Conservation (phyloP, 75 land plant genomes). For the Azolla pinnata region DNA sequence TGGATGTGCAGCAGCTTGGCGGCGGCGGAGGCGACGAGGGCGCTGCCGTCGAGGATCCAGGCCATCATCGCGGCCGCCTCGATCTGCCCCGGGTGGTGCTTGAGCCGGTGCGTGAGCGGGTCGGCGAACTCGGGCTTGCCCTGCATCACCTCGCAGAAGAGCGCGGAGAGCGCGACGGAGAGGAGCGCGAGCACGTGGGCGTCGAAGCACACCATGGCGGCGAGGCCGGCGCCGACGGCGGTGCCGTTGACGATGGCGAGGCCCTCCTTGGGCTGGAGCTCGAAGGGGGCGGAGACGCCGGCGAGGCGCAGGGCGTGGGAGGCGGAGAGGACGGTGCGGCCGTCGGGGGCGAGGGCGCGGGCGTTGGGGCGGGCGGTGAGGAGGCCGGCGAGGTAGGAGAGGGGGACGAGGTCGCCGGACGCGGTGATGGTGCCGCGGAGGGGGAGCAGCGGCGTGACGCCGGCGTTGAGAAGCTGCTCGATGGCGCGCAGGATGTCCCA, state of each 20-base stretch:
- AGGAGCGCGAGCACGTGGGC: slow-evolving; percentile 36
- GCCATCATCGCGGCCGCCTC: no score
- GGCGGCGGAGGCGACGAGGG: slow-evolving; percentile 26
- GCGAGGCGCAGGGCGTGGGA: slow-evolving; percentile 48
- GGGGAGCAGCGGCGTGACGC: slow-evolving; percentile 63
- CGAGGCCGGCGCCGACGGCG: slow-evolving; percentile 53
- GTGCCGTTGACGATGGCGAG: slow-evolving; percentile 70
- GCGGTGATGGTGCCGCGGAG: slow-evolving; percentile 82
- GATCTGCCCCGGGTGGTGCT: slow-evolving; percentile 80
- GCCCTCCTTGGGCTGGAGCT: slow-evolving; percentile 55
- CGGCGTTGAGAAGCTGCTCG: slow-evolving; percentile 45
- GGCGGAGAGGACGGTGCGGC: slow-evolving; percentile 23
- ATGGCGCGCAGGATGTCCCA: slow-evolving; percentile 68
- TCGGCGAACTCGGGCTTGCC: slow-evolving; percentile 36
- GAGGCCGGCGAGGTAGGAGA: slow-evolving; percentile 82
- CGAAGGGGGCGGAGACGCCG: slow-evolving; percentile 57
- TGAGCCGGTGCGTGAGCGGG: slow-evolving; percentile 50
- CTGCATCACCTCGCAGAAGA: slow-evolving; percentile 70
- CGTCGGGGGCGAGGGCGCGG: slow-evolving; percentile 13
- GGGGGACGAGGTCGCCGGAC: slow-evolving; percentile 72
- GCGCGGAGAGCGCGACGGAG: slow-evolving; percentile 47
- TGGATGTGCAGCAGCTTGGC: background rate
- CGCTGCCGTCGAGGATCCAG: slow-evolving; percentile 38
- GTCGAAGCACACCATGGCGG: slow-evolving; percentile 44
- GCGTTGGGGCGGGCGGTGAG: slow-evolving; percentile 67